These are phyloP conservation scores for Paspalum vaginatum DNA, from an alignment of 176 grass and related monocot species.

Conservation along the genomic window DNA sequence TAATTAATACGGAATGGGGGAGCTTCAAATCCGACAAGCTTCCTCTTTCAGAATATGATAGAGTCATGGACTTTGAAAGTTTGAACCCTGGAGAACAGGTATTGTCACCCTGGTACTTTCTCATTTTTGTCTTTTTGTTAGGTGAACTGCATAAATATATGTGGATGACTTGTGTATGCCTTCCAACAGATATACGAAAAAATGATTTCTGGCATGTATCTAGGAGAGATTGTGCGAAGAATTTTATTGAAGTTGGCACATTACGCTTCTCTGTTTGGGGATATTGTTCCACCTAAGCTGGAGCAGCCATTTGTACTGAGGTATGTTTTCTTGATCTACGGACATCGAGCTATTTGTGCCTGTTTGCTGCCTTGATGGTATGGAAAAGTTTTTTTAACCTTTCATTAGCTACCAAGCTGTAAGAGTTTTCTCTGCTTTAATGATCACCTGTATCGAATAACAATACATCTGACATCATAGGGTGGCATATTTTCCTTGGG, in stretches of 20 bases:
- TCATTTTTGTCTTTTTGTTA: background rate
- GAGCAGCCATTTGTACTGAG: constrained; percentile 76
- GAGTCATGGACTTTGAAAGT: constrained; percentile 82
- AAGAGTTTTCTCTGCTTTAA: background rate
- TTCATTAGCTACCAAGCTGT: background rate
- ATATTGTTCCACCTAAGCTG: constrained; percentile 78
- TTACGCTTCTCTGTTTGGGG: constrained; percentile 79
- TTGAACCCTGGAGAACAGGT: constrained; percentile 93
- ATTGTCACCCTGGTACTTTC: background rate
- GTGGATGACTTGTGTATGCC: background rate
- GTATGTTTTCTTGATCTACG: constrained; percentile 47
- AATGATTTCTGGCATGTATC: constrained; percentile 93
- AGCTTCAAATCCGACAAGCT: constrained; percentile 82
- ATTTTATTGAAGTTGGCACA: constrained; percentile 76
- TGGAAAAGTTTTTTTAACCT: background rate
- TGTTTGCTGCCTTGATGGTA: constrained; percentile 7
- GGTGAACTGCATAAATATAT: background rate
- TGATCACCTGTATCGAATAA: background rate
- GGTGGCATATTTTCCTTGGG: background rate
- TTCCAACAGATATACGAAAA: constrained; percentile 85
- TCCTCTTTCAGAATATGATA: constrained; percentile 79
- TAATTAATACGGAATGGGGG: constrained; percentile 96
- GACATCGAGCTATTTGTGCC: background rate
- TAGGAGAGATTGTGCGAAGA: constrained; percentile 88
- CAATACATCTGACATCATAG: background rate